These are phyloP conservation scores for Camillea tinctor DNA, from an alignment of 2,329 filamentous ascomycete genomes.

Conservation along the genomic window DNA sequence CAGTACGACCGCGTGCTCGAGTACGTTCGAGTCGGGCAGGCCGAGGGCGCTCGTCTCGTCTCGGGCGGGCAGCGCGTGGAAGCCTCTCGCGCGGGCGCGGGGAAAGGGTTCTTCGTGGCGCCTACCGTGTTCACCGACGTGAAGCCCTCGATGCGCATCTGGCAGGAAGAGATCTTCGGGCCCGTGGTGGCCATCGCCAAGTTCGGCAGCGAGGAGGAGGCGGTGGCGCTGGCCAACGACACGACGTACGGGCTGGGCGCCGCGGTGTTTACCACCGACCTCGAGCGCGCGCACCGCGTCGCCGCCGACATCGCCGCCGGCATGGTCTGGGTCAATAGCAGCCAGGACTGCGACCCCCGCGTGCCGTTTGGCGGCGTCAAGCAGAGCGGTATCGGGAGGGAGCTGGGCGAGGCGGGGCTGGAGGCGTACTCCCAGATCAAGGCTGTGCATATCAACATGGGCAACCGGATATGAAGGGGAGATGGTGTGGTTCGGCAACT, in stretches of 20 bases:
- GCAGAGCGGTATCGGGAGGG: slow-evolving; percentile 12
- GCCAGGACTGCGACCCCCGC: slow-evolving; percentile 7
- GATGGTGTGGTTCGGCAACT: too few relatives aligned
- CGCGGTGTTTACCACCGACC: slow-evolving; percentile 62
- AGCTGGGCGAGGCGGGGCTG: slow-evolving; percentile 8
- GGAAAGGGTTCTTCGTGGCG: slow-evolving; percentile 12
- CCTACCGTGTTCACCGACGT: slow-evolving; percentile 14
- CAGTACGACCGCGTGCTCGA: neutral
- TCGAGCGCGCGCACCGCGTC: slow-evolving; percentile 29
- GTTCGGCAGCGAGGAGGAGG: slow-evolving; percentile 65
- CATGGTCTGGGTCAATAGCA: slow-evolving; percentile 4
- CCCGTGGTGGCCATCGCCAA: slow-evolving; percentile 46
- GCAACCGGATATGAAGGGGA: neutral
- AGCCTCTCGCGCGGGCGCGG: neutral
- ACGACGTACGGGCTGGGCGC: slow-evolving; percentile 64
- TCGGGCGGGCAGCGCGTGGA: neutral
- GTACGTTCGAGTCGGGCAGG: neutral
- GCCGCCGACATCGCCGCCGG: slow-evolving; percentile 1
- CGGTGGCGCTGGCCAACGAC: slow-evolving; percentile 59
- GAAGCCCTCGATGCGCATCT: too few relatives aligned
- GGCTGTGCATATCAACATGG: slow-evolving; percentile 12
- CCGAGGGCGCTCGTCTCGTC: neutral
- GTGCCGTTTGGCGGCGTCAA: slow-evolving; percentile 12
- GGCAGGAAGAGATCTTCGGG: slow-evolving; percentile 11
- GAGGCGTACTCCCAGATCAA: slow-evolving; percentile 11